Conservation (phyloP, 805 yeast genomes). For the Kluyveromyces siamensis region DNA sequence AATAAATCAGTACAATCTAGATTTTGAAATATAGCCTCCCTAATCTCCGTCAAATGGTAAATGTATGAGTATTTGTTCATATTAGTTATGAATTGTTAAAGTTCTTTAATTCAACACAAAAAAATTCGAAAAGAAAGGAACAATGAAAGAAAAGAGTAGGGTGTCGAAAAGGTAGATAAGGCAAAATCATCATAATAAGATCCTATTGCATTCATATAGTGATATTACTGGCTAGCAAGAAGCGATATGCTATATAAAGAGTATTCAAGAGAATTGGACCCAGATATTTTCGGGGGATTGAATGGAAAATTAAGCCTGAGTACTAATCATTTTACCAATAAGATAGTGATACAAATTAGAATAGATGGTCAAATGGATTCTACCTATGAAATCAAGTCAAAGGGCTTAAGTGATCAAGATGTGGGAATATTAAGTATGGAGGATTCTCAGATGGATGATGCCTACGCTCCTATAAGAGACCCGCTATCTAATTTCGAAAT, state of each 20-base stretch:
- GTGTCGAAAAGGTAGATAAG: too few relatives aligned
- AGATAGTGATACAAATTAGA: constrained; percentile 20
- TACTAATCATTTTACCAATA: constrained; percentile 20
- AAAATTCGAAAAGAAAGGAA: too few relatives aligned
- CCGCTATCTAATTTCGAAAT: constrained; percentile 36
- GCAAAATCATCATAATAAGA: background rate
- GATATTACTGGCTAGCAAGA: background rate
- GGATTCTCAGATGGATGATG: constrained; percentile 13
- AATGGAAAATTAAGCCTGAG: constrained; percentile 7
- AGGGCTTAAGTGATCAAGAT: constrained; percentile 15
- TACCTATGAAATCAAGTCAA: constrained; percentile 34
- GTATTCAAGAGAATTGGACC: background rate
- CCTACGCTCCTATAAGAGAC: constrained; percentile 17
- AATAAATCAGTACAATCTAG: background rate
- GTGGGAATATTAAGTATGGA: constrained; percentile 5
- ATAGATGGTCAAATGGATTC: constrained; percentile 34
- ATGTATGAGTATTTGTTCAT: too few relatives aligned
- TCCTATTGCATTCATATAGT: background rate
- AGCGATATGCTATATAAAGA: constrained; percentile 9
- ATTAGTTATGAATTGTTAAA: background rate
- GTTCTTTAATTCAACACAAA: background rate
- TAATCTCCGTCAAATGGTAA: background rate
- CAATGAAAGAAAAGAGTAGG: background rate
- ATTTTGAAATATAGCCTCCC: background rate
- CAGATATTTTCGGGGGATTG: background rate